Percentiles rank a stretch among this genome's conserved stretches.
phyloP scores from a whole-genome alignment of 164 flowering plant genomes.

The Aristolochia fimbriata region DNA sequence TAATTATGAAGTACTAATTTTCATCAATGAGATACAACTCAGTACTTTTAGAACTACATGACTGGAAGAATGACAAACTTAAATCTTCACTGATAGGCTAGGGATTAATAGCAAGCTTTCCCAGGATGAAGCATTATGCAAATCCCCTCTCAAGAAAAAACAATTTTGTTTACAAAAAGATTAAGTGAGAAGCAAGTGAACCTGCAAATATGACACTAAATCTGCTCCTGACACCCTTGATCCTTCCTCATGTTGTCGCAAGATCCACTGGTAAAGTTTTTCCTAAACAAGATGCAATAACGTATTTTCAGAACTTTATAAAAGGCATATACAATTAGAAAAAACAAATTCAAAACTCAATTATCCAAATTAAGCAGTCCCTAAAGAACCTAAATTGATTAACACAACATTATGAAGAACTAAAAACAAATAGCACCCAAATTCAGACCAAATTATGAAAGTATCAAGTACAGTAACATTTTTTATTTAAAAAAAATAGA shows the following conservation, averaged over 20 bases:
- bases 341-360: too few species aligned
- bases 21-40: neutral
- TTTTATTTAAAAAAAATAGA: too few species aligned
- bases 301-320: too few species aligned
- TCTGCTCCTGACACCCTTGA: slow-evolving; percentile 53
- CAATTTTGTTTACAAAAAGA: neutral
- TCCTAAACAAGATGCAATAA: slow-evolving; percentile 33
- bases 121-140: neutral
- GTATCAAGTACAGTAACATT: too few species aligned
- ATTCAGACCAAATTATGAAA: too few species aligned
- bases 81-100: neutral
- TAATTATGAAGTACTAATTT: too few species aligned
- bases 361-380: too few species aligned
- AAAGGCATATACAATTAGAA: too few species aligned
- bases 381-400: too few species aligned
- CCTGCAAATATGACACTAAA: slow-evolving; percentile 63
- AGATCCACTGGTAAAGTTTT: slow-evolving; percentile 77
- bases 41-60: neutral
- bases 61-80: neutral
- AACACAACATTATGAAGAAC: too few species aligned
- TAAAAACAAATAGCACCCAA: too few species aligned
- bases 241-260: slow-evolving; percentile 73
- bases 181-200: slow-evolving; percentile 7
- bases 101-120: neutral
- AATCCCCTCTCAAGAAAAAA: neutral